phyloP scores from a whole-genome alignment of 2,329 filamentous ascomycete species.

The Parafenestella ontariensis region DNA sequence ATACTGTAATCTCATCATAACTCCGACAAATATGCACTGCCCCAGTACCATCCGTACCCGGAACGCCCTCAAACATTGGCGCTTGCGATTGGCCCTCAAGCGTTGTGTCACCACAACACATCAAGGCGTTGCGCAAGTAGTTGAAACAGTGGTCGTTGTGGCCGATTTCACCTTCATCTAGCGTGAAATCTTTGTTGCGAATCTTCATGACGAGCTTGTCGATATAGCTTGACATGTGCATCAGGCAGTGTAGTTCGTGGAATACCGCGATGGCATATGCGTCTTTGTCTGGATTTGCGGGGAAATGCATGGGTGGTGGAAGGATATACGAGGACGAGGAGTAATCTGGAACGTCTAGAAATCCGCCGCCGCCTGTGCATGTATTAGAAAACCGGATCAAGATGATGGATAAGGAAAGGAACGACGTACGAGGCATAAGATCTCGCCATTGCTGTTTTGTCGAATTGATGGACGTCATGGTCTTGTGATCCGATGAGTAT shows the following conservation, averaged over 20 bases:
- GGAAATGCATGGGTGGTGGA: slow-evolving; percentile 25
- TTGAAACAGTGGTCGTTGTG: slow-evolving; percentile 42
- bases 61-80: slow-evolving; percentile 4
- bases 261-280: slow-evolving; percentile 23
- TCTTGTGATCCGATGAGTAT: slow-evolving; percentile 26
- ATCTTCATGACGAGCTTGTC: slow-evolving; percentile 24
- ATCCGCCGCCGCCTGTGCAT: slow-evolving; percentile 21
- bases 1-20: slow-evolving; percentile 20
- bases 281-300: slow-evolving; percentile 7
- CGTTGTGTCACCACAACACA: slow-evolving; percentile 35
- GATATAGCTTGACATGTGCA: slow-evolving; percentile 19
- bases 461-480: slow-evolving; percentile 11
- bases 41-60: slow-evolving; percentile 27
- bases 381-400: background rate
- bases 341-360: slow-evolving; percentile 17
- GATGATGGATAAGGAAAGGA: background rate
- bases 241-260: slow-evolving; percentile 29
- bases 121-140: slow-evolving; percentile 34
- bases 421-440: slow-evolving; percentile 16
- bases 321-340: slow-evolving; percentile 6
- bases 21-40: slow-evolving; percentile 26
- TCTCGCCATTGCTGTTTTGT: slow-evolving; percentile 18
- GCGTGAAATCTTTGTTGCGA: slow-evolving; percentile 17
- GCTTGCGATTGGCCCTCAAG: slow-evolving; percentile 30
- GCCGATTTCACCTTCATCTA: slow-evolving; percentile 23